phyloP scores from a whole-genome alignment of 2,329 filamentous ascomycete genomes.

The Trichoderma aggressivum region DNA sequence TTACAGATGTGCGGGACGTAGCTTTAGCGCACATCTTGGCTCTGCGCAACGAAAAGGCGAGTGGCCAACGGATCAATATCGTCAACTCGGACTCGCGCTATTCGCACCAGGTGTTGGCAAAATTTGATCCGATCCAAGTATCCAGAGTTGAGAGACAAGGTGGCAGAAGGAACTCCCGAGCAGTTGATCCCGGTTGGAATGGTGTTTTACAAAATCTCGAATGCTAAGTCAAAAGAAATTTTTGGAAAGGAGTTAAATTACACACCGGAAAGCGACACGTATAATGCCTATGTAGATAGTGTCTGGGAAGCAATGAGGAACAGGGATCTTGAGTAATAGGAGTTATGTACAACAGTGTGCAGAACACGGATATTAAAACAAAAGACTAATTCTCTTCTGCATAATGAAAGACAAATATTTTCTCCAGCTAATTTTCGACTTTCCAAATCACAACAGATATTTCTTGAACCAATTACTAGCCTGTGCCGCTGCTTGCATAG shows the following conservation, averaged over 20 bases:
- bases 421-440: slow-evolving; percentile 32
- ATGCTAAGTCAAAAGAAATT: neutral
- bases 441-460: neutral
- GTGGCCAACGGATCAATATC: neutral
- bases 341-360: neutral
- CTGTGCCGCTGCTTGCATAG: neutral
- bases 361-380: neutral
- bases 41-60: neutral
- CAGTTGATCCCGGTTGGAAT: neutral
- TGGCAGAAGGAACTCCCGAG: neutral
- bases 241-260: neutral
- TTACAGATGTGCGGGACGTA: neutral
- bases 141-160: neutral
- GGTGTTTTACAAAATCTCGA: neutral
- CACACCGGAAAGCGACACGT: neutral
- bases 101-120: neutral
- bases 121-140: neutral
- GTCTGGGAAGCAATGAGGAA: neutral
- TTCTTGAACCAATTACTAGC: neutral
- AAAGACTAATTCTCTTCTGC: neutral
- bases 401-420: neutral
- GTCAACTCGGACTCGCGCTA: neutral
- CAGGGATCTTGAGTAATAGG: neutral
- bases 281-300: neutral
- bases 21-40: neutral